A percentile compares a stretch with the other conserved stretches of the same genome.
These are phyloP conservation scores for Vicia sativa DNA, from an alignment of 306 rosid genomes.

Conservation along the genomic window DNA sequence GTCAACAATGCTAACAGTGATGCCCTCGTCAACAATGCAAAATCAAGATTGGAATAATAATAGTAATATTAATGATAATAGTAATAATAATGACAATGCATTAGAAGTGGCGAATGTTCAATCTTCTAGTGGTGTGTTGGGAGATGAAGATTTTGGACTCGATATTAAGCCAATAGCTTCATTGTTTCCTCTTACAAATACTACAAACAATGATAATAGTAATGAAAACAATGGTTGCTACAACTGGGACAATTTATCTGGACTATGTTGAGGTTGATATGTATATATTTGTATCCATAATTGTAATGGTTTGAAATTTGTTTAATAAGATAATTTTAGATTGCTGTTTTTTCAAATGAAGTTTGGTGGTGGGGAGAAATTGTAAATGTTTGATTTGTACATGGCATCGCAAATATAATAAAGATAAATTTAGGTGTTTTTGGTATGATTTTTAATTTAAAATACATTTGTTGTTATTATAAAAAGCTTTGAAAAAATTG, in stretches of 20 bases:
- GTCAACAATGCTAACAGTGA: constrained; percentile 55
- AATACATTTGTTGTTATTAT: no score
- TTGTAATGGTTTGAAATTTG: constrained; percentile 17
- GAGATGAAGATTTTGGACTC: constrained; percentile 51
- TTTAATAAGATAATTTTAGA: constrained; percentile 25
- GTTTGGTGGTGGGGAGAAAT: constrained; percentile 14
- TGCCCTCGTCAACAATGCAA: constrained; percentile 54
- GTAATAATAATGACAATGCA: constrained; percentile 2
- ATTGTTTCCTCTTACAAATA: constrained; percentile 55
- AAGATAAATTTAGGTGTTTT: no score
- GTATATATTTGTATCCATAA: background rate
- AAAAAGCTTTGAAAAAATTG: no score
- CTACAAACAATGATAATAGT: constrained; percentile 48
- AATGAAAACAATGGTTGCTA: constrained; percentile 46
- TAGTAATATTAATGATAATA: constrained; percentile 23
- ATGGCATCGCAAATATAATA: no score
- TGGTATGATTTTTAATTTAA: no score
- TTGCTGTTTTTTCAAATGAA: constrained; percentile 1
- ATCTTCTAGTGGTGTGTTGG: constrained; percentile 45
- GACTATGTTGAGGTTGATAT: constrained; percentile 54
- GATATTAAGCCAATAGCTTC: constrained; percentile 68
- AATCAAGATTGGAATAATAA: constrained; percentile 56
- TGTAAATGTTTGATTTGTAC: background rate
- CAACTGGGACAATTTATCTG: constrained; percentile 77
- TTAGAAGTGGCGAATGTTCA: constrained; percentile 47